Evolutionary conservation across 2,329 filamentous ascomycete genomes (phyloP).

Genomic region (Fusarium sp.): DNA sequence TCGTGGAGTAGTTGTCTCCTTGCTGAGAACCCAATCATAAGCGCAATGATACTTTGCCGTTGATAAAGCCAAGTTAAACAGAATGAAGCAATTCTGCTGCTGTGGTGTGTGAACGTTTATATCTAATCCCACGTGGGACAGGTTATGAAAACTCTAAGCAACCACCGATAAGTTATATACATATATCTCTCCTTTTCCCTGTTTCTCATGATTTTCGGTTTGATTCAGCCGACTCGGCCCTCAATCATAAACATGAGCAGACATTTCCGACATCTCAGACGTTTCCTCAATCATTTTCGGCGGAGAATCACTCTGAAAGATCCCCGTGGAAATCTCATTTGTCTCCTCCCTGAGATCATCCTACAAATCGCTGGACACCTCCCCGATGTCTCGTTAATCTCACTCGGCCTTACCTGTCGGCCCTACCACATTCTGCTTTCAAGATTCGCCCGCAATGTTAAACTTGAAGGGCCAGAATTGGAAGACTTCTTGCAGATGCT

Average conservation of each 20-base stretch:
- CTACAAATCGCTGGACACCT: background rate
- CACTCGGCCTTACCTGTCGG: conserved; percentile 4
- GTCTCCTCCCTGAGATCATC: background rate
- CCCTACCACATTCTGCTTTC: background rate
- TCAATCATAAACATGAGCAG: background rate
- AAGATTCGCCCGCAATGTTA: background rate
- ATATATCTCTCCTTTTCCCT: too few relatives aligned
- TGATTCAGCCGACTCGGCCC: accelerated
- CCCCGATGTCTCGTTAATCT: background rate
- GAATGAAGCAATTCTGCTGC: background rate
- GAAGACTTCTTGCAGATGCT: background rate
- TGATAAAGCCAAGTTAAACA: background rate
- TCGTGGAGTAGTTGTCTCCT: background rate
- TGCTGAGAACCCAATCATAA: background rate
- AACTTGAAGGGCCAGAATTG: background rate
- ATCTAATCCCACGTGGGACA: background rate
- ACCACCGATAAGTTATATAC: background rate
- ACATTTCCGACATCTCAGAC: too few relatives aligned
- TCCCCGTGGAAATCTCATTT: background rate
- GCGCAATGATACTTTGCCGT: background rate
- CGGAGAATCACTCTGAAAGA: background rate
- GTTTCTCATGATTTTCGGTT: background rate
- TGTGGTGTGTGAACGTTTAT: background rate
- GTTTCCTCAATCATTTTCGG: background rate
- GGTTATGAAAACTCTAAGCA: background rate